Conservation (phyloP, 352 stramenopile genomes). For the Globisporangium viniferum region DNA sequence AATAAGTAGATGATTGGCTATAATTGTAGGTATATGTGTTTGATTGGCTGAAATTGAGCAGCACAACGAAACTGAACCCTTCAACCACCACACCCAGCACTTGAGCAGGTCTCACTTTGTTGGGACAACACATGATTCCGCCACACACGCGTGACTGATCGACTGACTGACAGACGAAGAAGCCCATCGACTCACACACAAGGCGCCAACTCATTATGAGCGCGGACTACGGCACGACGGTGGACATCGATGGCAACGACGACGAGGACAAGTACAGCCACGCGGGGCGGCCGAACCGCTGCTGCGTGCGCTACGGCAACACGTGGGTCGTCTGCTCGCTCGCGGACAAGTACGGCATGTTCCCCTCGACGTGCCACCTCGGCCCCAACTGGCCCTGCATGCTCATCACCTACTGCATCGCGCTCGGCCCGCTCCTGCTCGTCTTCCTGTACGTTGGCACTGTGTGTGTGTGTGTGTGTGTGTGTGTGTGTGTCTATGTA, state of each 20-base stretch:
- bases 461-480: neutral
- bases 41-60: neutral
- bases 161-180: neutral
- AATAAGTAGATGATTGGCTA: neutral
- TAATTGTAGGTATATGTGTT: neutral
- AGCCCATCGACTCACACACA: neutral
- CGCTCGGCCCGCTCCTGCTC: constrained; percentile 49
- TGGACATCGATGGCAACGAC: constrained; percentile 5
- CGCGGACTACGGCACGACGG: constrained; percentile 12
- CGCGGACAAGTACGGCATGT: constrained; percentile 41
- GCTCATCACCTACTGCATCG: constrained; percentile 70
- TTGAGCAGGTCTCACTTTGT: neutral
- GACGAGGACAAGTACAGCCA: constrained; percentile 17
- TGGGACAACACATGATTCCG: neutral
- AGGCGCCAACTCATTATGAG: neutral
- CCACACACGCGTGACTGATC: neutral
- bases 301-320: constrained; percentile 51
- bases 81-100: neutral
- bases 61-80: neutral
- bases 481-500: neutral
- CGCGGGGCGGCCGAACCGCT: constrained; percentile 11
- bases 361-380: constrained; percentile 62
- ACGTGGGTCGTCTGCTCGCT: constrained; percentile 63
- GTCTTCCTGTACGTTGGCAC: constrained; percentile 32
- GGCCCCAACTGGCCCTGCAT: constrained; percentile 73